phyloP scores from a whole-genome alignment of 2,329 filamentous ascomycete species.

The Beauveria sp. region DNA sequence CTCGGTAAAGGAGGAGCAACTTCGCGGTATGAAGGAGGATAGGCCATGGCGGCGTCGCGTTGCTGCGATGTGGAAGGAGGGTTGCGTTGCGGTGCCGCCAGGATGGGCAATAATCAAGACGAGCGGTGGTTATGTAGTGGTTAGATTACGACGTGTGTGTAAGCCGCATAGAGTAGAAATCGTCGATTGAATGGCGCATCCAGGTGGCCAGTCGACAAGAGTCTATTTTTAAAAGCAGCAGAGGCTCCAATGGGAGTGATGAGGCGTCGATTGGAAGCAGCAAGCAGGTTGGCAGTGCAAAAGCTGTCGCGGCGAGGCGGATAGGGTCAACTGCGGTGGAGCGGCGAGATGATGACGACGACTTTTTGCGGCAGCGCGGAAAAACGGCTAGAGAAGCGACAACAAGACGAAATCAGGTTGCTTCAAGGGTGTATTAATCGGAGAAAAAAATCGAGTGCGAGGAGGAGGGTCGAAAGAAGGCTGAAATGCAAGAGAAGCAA shows the following conservation, averaged over 20 bases:
- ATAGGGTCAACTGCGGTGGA: background rate
- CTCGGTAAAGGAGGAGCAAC: slow-evolving; percentile 27
- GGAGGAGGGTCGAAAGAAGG: background rate
- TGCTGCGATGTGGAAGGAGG: background rate
- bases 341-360: slow-evolving; percentile 10
- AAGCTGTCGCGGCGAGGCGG: slow-evolving; percentile 5
- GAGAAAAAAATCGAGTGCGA: background rate
- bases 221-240: background rate
- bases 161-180: slow-evolving; percentile 1
- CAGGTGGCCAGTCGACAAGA: background rate
- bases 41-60: slow-evolving; percentile 24
- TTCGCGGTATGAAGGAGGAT: slow-evolving; percentile 29
- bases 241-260: background rate
- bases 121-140: slow-evolving; percentile 2
- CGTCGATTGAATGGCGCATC: background rate
- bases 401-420: background rate
- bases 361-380: slow-evolving; percentile 4
- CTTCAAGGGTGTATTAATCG: background rate
- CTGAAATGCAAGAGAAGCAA: background rate
- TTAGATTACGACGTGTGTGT: slow-evolving; percentile 3
- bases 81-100: background rate
- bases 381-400: background rate
- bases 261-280: slow-evolving; percentile 1
- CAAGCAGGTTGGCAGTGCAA: slow-evolving; percentile 5
- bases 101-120: background rate